Conservation (phyloP, 169 alveolate genomes). For the Plasmodium vivax region DNA sequence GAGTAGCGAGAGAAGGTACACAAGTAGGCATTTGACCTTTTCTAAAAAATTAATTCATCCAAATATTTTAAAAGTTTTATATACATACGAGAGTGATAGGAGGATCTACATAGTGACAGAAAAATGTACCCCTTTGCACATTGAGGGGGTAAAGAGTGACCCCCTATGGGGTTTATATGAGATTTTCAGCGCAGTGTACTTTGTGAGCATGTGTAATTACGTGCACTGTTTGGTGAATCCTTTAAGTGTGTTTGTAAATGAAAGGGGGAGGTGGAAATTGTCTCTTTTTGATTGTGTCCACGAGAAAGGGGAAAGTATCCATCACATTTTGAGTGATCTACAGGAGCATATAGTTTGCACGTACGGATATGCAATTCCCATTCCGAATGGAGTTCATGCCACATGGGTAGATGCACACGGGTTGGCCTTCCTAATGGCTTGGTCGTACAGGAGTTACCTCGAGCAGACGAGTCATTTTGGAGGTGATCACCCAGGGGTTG, state of each 20-base stretch:
- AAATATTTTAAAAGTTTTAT: constrained; percentile 77
- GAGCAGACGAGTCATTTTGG: neutral
- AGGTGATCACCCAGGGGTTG: neutral
- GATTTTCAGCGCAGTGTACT: constrained; percentile 77
- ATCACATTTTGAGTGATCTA: neutral
- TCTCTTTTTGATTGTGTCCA: constrained; percentile 78
- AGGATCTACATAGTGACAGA: constrained; percentile 83
- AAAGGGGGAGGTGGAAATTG: constrained; percentile 76
- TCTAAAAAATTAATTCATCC: constrained; percentile 81
- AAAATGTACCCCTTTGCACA: constrained; percentile 78
- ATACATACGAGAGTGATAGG: constrained; percentile 77
- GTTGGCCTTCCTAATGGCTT: constrained; percentile 19
- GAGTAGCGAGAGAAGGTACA: constrained; percentile 64
- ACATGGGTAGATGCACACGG: constrained; percentile 41
- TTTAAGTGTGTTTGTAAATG: constrained; percentile 76
- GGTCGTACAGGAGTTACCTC: constrained; percentile 51
- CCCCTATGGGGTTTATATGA: constrained; percentile 26
- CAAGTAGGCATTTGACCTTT: constrained; percentile 73
- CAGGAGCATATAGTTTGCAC: constrained; percentile 31
- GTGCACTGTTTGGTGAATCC: constrained; percentile 77
- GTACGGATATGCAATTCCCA: constrained; percentile 5
- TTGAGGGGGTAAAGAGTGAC: constrained; percentile 57
- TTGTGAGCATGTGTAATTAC: constrained; percentile 78
- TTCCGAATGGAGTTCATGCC: constrained; percentile 10
- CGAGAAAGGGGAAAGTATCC: constrained; percentile 65